These are phyloP conservation scores for Oryza officinalis DNA, from an alignment of 176 grass and related monocot genomes.

Conservation along the genomic window DNA sequence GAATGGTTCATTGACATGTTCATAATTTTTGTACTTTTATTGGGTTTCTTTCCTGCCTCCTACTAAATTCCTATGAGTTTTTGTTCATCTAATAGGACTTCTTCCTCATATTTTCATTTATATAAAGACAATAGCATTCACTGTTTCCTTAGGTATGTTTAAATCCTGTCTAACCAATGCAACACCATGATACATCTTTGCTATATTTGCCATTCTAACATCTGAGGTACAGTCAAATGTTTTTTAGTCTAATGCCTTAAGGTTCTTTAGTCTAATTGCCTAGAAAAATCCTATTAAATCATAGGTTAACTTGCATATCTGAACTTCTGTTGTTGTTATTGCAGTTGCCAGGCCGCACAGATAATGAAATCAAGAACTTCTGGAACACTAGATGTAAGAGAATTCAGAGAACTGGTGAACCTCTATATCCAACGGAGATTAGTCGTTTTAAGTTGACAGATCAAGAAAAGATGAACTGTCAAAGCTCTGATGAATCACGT, in stretches of 20 bases:
- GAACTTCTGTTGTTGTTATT: slow-evolving; percentile 30
- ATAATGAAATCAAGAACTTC: slow-evolving; percentile 85
- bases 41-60: not conserved
- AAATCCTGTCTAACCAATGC: not conserved
- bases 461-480: slow-evolving; percentile 32
- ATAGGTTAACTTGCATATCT: not conserved
- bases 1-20: not conserved
- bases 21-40: not conserved
- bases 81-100: not conserved
- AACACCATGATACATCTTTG: not conserved
- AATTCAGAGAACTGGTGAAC: slow-evolving; percentile 40
- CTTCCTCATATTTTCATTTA: not conserved
- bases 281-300: not conserved
- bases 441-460: slow-evolving; percentile 13
- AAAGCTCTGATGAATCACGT: slow-evolving; percentile 15
- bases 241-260: not conserved
- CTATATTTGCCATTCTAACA: not conserved
- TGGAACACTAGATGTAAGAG: slow-evolving; percentile 80
- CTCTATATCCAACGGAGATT: slow-evolving; percentile 51
- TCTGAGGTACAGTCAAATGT: not conserved
- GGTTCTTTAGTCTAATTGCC: not conserved
- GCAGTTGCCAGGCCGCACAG: slow-evolving; percentile 75
- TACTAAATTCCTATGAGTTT: slow-evolving; percentile 3
- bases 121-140: not conserved
- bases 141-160: not conserved